phyloP scores from a whole-genome alignment of 345 rosid species.

The Physaria fendleri region DNA sequence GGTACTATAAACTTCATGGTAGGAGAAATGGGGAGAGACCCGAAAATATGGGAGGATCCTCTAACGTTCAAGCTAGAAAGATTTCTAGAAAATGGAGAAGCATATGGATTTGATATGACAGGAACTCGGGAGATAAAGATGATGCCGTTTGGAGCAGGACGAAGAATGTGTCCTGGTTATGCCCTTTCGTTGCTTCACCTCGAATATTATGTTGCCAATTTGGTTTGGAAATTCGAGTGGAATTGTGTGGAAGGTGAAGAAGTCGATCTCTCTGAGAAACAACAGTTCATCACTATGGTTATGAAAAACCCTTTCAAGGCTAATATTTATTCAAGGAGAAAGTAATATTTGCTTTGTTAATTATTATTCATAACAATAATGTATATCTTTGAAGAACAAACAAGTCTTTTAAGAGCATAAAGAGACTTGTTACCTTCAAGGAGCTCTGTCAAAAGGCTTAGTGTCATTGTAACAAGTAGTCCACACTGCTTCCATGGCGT shows the following conservation, averaged over 20 bases:
- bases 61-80: conserved; percentile 29
- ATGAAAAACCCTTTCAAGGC: conserved; percentile 32
- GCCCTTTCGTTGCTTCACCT: conserved; percentile 29
- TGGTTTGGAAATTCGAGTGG: conserved; percentile 35
- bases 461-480: conserved; percentile 95
- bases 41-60: conserved; percentile 30
- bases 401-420: neutral
- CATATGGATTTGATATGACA: conserved; percentile 24
- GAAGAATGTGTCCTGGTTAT: conserved; percentile 35
- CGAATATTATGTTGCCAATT: conserved; percentile 25
- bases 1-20: conserved; percentile 36
- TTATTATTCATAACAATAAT: too few species aligned
- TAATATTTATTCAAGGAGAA: conserved; percentile 18
- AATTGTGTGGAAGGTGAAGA: conserved; percentile 32
- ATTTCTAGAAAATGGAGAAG: conserved; percentile 30
- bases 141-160: conserved; percentile 35
- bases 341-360: neutral
- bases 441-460: conserved; percentile 91
- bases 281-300: conserved; percentile 34
- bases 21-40: conserved; percentile 34
- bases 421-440: conserved; percentile 36
- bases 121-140: conserved; percentile 36
- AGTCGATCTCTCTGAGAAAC: conserved; percentile 29
- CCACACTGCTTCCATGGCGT: conserved; percentile 93
- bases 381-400: conserved; percentile 3